A percentile compares a stretch with the other conserved stretches of the same genome.
Evolutionary conservation across 352 stramenopile species (phyloP).

Genomic region (Lagenidium giganteum): DNA sequence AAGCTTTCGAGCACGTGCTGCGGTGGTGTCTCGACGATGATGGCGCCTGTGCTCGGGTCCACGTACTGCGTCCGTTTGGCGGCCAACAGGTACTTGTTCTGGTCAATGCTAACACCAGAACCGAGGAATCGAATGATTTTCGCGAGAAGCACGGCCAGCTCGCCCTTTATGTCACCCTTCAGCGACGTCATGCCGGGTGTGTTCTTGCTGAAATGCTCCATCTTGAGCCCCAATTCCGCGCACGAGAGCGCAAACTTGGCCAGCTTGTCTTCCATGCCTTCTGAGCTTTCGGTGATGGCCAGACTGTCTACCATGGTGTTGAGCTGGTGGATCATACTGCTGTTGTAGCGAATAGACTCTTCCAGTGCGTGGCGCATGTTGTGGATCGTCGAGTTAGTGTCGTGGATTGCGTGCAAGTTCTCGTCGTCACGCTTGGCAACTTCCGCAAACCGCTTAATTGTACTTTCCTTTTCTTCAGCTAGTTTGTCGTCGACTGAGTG

Average conservation of each 20-base stretch:
- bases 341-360: constrained; percentile 35
- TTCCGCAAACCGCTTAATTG: constrained; percentile 17
- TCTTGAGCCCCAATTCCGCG: constrained; percentile 43
- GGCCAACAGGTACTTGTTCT: constrained; percentile 57
- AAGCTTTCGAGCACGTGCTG: constrained; percentile 48
- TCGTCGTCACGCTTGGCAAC: constrained; percentile 21
- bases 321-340: constrained; percentile 62
- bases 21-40: constrained; percentile 35
- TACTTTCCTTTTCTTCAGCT: constrained; percentile 35
- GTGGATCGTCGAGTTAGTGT: constrained; percentile 17
- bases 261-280: constrained; percentile 60
- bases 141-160: constrained; percentile 39
- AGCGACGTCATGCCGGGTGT: neutral
- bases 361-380: constrained; percentile 30
- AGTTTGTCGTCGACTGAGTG: constrained; percentile 18
- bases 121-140: constrained; percentile 58
- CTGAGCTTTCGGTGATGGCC: constrained; percentile 44
- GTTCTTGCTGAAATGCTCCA: constrained; percentile 44
- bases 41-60: constrained; percentile 26
- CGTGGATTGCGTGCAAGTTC: constrained; percentile 23
- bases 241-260: constrained; percentile 34
- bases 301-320: constrained; percentile 61
- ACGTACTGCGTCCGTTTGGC: constrained; percentile 23
- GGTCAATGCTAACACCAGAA: constrained; percentile 47
- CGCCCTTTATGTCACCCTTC: constrained; percentile 20